Conservation (phyloP, 257 asterid species). For the Ilex asprella region DNA sequence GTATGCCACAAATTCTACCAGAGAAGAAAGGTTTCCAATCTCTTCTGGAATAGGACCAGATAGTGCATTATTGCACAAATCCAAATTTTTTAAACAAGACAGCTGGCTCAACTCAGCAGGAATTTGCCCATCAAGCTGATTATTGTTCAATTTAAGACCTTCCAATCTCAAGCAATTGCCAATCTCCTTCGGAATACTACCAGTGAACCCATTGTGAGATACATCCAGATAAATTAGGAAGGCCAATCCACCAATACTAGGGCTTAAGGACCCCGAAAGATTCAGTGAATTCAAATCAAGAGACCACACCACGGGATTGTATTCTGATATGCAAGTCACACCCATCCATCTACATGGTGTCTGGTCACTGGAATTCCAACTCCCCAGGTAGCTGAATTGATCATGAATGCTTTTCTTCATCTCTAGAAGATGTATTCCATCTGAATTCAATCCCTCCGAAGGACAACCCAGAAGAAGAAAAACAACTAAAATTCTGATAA, state of each 20-base stretch:
- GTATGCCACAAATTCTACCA: constrained; percentile 66
- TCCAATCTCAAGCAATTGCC: constrained; percentile 46
- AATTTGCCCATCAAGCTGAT: constrained; percentile 51
- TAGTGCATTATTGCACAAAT: constrained; percentile 62
- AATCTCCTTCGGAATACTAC: constrained; percentile 68
- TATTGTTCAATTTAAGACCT: constrained; percentile 47
- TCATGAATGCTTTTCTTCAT: constrained; percentile 58
- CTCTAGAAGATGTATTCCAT: constrained; percentile 58
- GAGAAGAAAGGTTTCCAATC: constrained; percentile 63
- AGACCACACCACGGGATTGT: constrained; percentile 46
- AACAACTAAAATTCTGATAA: too few species aligned
- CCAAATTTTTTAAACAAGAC: constrained; percentile 30
- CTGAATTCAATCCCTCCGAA: constrained; percentile 52
- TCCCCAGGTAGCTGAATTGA: constrained; percentile 26
- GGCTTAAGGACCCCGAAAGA: constrained; percentile 63
- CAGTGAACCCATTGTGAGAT: constrained; percentile 52
- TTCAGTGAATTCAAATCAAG: constrained; percentile 48
- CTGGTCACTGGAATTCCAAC: constrained; percentile 64
- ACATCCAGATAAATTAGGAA: constrained; percentile 52
- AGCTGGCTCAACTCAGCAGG: constrained; percentile 58
- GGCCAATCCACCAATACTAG: constrained; percentile 44
- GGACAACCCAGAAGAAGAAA: constrained; percentile 24
- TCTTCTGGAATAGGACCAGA: constrained; percentile 66
- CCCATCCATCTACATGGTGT: constrained; percentile 83
- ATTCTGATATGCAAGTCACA: constrained; percentile 52